A percentile compares a stretch with the other conserved stretches of the same genome.
Conservation (phyloP, 2,329 filamentous ascomycete species). For the Teratosphaeria pseudoeucalypti region DNA sequence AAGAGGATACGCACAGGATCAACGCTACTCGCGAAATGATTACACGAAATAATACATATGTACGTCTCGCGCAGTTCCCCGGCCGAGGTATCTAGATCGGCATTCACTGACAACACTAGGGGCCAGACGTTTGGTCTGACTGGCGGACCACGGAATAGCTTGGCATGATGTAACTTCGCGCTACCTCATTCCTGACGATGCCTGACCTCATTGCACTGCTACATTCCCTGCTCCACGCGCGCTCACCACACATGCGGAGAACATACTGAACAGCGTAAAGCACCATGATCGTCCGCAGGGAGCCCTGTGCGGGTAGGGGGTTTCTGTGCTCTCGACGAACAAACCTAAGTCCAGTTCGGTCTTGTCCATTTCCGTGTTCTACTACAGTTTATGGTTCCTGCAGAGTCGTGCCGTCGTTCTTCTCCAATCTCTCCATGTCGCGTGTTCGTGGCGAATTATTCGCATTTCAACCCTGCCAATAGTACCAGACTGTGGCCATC, state of each 20-base stretch:
- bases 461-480: background rate
- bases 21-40: background rate
- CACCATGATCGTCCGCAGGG: background rate
- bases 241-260: background rate
- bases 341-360: background rate
- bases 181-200: background rate
- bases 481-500: background rate
- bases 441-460: background rate
- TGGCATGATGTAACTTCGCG: background rate
- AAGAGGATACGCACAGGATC: background rate
- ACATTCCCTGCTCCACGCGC: background rate
- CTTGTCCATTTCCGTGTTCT: background rate
- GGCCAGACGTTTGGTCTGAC: background rate
- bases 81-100: background rate
- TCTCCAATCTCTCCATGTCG: background rate
- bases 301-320: background rate
- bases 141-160: background rate
- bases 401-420: background rate
- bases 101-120: background rate
- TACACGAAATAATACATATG: background rate
- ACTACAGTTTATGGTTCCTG: background rate
- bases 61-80: background rate
- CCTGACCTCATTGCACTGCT: slow-evolving; percentile 1
- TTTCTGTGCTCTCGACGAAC: background rate
- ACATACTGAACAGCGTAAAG: background rate